Conservation (phyloP, 306 rosid species). For the Abrus pulchellus region DNA sequence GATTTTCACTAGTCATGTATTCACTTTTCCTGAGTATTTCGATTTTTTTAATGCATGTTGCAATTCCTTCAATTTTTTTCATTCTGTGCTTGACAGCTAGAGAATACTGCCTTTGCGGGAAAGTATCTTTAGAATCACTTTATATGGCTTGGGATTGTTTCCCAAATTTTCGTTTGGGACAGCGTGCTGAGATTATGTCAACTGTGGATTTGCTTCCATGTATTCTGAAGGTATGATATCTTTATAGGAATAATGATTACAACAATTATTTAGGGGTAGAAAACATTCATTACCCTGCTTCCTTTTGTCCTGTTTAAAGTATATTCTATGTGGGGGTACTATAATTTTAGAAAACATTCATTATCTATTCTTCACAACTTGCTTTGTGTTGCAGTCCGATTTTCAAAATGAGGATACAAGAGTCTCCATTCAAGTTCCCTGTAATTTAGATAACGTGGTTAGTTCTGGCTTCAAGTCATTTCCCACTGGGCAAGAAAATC, state of each 20-base stretch:
- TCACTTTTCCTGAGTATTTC: background rate
- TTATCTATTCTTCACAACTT: conserved; percentile 24
- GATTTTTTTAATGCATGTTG: background rate
- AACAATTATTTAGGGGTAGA: background rate
- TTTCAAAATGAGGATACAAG: conserved; percentile 71
- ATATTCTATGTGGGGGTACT: conserved; percentile 18
- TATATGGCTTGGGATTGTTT: conserved; percentile 83
- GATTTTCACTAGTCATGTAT: background rate
- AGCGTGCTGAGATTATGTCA: conserved; percentile 88
- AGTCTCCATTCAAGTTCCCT: conserved; percentile 70
- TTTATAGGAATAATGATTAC: background rate
- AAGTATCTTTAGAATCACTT: conserved; percentile 83
- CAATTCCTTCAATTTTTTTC: conserved; percentile 35
- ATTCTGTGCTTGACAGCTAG: conserved; percentile 60
- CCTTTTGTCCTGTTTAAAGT: conserved; percentile 24
- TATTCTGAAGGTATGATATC: conserved; percentile 67
- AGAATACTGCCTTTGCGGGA: conserved; percentile 70
- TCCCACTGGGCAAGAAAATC: conserved; percentile 32
- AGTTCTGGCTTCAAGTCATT: conserved; percentile 46
- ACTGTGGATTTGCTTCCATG: conserved; percentile 78
- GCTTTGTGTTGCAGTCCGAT: conserved; percentile 65
- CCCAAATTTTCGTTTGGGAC: conserved; percentile 83
- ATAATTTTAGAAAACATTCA: background rate
- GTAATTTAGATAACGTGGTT: conserved; percentile 67
- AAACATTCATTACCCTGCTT: conserved; percentile 13